These are phyloP conservation scores for Salix purpurea DNA, from an alignment of 345 rosid species.

Conservation along the genomic window DNA sequence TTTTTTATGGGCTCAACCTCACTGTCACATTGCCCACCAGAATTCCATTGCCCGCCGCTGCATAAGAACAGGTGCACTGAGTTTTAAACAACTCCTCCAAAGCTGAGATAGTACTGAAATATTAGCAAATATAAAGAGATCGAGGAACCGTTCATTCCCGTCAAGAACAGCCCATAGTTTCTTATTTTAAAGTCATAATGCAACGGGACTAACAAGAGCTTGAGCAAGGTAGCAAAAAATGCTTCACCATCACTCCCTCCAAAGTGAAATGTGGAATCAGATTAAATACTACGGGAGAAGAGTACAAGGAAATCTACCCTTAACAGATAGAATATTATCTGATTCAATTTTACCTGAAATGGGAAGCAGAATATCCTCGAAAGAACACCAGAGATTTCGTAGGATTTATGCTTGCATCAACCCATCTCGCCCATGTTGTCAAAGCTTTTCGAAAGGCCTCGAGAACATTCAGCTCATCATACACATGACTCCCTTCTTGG, in stretches of 20 bases:
- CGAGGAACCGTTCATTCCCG: not conserved
- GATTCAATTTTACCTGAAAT: constrained; percentile 61
- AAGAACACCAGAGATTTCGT: constrained; percentile 65
- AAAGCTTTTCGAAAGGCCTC: constrained; percentile 90
- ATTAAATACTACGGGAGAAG: not conserved
- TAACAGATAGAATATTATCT: not conserved
- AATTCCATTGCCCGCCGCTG: constrained; percentile 99
- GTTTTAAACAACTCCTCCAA: not conserved
- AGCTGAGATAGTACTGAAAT: not conserved
- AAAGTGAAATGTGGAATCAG: not conserved
- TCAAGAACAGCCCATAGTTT: not conserved
- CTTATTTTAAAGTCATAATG: not conserved
- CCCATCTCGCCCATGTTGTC: constrained; percentile 90
- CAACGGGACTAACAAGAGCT: not conserved
- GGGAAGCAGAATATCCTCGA: constrained; percentile 90
- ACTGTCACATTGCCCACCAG: constrained; percentile 83
- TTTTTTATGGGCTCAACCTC: constrained; percentile 87
- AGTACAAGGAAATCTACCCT: not conserved
- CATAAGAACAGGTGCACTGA: not conserved
- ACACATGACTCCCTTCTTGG: constrained; percentile 85
- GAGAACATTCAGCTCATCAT: constrained; percentile 65
- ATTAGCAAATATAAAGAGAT: not conserved
- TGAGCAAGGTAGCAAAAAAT: not conserved
- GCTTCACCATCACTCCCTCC: not conserved
- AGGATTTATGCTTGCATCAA: constrained; percentile 71